Conservation (phyloP, 1,284 basidiomycete species). For the Malassezia pachydermatis region DNA sequence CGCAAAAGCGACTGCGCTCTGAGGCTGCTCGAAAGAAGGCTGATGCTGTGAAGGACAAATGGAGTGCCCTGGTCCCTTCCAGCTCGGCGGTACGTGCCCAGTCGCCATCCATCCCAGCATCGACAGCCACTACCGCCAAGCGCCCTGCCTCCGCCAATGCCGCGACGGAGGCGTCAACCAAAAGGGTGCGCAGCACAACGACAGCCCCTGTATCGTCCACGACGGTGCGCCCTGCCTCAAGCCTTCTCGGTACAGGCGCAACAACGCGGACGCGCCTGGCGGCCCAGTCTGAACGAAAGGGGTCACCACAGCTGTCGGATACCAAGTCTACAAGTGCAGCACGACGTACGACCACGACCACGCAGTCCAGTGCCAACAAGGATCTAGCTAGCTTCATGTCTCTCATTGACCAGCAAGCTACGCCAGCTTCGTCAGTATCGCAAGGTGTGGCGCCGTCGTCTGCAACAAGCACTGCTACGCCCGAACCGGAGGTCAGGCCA, state of each 20-base stretch:
- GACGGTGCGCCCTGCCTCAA: not conserved
- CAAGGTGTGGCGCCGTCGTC: not conserved
- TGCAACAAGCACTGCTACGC: not conserved
- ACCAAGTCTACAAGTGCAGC: not conserved
- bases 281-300: conserved; percentile 2
- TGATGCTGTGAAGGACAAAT: conserved; percentile 21
- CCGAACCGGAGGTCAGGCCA: not conserved
- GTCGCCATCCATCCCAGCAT: not conserved
- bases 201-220: not conserved
- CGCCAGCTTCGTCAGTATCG: not conserved
- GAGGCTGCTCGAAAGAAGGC: conserved; percentile 20
- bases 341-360: not conserved
- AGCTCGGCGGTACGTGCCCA: not conserved
- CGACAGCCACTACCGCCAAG: conserved; percentile 9
- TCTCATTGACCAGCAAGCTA: conserved; percentile 14
- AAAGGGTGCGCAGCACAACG: conserved; percentile 1
- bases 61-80: conserved; percentile 23
- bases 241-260: not conserved
- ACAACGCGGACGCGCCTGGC: not conserved
- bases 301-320: conserved; percentile 8
- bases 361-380: conserved; percentile 7
- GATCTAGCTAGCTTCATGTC: conserved; percentile 21
- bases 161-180: not conserved
- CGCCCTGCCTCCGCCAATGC: conserved; percentile 1
- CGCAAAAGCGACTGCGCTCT: conserved; percentile 20